Evolutionary conservation across 2,329 filamentous ascomycete genomes (phyloP), one percentile per base, ranked within the genome.

Genomic region (Thyridium curvatum): DNA sequence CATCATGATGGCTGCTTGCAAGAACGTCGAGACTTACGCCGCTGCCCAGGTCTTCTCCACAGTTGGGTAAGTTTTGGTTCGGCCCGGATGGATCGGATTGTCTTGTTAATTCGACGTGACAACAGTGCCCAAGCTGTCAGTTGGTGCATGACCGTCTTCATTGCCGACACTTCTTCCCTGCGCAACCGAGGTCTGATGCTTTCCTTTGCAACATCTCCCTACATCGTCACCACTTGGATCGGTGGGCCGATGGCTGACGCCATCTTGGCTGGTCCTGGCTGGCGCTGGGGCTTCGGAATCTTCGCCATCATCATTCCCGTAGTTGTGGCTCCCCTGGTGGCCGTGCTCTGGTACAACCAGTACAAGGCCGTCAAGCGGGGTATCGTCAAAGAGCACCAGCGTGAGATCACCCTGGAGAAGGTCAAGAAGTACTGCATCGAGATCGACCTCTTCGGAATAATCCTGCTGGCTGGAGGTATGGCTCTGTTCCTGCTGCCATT

Each of bases 401-500:
- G 64, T 46, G 66, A 66, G 17, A 73, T 65, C 2, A 15, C 58
- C 1, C 15, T 53, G 7, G 62, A 79, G 49, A 72, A 68, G 2
- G 40, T 78, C 18, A 51, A 60, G 31, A 61, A 75, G 52, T 83
- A 83, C 55, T 52, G 68, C 13, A 61, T 74, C 35, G 74, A 85
- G 47, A 81, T 86, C 43, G 83, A 86, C 52, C 64, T 77, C 2
- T 40, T 77, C 14, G 82, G 83, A 13, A 65, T 83, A 16, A 40
- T 84, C n/a, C 61, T 86, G 3, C 67, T 85, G 42, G 69, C 73
- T 9, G 65, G 61, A 2, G 82, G 79, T 2, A 72, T 84, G 47
- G 67, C 74, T 1, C 59, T 86, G 10, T 77, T 88, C 52, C 64
- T 88, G 14, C 70, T 89, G 8, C 80, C 84, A 1, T 79, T 89